Evolutionary conservation across 345 rosid species (phyloP), one percentile per base, ranked within the genome.

Genomic region (Trapa bicornis): DNA sequence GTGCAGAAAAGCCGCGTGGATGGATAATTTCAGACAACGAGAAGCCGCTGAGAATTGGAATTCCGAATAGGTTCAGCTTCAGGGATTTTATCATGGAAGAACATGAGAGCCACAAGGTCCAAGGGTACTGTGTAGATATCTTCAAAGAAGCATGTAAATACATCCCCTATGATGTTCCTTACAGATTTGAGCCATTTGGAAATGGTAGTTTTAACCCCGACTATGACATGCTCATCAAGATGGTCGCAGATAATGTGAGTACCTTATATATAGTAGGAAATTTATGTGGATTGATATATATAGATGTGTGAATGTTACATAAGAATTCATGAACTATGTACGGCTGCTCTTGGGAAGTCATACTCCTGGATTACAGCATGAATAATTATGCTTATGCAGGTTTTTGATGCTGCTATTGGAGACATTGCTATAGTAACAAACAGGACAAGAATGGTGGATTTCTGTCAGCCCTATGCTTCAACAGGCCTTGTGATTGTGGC

Each of bases 51-150:
- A 83, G 84, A 77, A 83, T 93, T 74, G 90, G 82, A 68, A 84
- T 93, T 65, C 98, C 98, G n/a, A 60, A 77, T 43, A 82, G 97
- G 81, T 81, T 77, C 68, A 90, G 98, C 77, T 93, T 84, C 70
- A 81, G 74, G 64, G 89, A 83, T 2, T 93, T 89, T 84, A 89
- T 82, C 53, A 76, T 91, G 17, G 78, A 84, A 77, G 78, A 35
- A 33, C 73, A 79, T 53, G 78, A 41, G 35, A 84, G 75, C 70
- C 89, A 84, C 71, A 69, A 43, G 65, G 69, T 89, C 50, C 68
- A 65, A 68, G 98, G 98, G 58, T 92, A 78, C 69, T 89, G 96
- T 66, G 82, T 89, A 53, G 97, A 92, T 52, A 70, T 92, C 75
- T 92, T 92, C 81, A 72, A 63, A 3, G 87, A 83, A 77, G 97